These are phyloP conservation scores for Nicotiana rustica DNA, from an alignment of 305 asterid species.

Conservation along the genomic window DNA sequence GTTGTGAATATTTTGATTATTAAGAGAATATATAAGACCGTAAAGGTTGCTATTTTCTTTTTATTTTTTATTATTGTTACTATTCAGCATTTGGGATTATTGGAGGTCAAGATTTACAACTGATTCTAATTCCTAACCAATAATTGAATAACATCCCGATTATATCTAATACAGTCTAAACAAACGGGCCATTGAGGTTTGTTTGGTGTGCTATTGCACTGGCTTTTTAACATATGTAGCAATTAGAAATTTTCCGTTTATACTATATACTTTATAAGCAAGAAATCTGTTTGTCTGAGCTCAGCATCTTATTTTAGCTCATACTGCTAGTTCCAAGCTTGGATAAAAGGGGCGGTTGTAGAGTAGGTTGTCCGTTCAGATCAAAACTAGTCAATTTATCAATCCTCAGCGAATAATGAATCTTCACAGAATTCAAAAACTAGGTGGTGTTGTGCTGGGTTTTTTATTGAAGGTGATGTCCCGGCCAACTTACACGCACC, in stretches of 20 bases:
- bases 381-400: not conserved
- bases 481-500: no score
- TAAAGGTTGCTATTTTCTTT: not conserved
- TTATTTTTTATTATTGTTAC: not conserved
- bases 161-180: not conserved
- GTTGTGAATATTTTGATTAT: no score
- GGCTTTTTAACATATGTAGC: not conserved
- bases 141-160: not conserved
- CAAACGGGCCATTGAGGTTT: not conserved
- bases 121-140: not conserved
- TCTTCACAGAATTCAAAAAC: not conserved
- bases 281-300: not conserved
- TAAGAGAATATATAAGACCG: no score
- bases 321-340: not conserved
- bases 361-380: not conserved
- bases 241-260: not conserved
- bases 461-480: no score
- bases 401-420: not conserved
- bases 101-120: not conserved
- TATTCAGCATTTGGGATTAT: not conserved
- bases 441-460: not conserved
- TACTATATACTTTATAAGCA: not conserved
- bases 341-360: not conserved
- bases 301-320: no score
- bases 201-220: not conserved